phyloP scores from a whole-genome alignment of 1,284 basidiomycete genomes.

The Leccinum solheimii region DNA sequence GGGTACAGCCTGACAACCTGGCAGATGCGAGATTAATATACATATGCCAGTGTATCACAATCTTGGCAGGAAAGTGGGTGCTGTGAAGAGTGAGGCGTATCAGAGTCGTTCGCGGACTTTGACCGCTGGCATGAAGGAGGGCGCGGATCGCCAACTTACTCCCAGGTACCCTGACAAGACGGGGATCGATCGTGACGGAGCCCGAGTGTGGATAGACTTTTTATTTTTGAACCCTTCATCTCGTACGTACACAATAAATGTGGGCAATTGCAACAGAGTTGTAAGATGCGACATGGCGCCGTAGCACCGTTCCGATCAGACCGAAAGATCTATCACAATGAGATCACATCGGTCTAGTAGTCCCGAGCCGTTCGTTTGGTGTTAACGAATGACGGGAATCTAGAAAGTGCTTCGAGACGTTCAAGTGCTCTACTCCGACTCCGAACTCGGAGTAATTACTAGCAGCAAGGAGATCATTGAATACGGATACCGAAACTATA shows the following conservation, averaged over 20 bases:
- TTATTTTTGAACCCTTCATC: conserved; percentile 1
- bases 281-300: background rate
- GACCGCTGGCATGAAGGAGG: background rate
- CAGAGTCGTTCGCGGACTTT: conserved; percentile 17
- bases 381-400: background rate
- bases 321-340: background rate
- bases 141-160: conserved; percentile 23
- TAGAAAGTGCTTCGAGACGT: background rate
- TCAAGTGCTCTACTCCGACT: background rate
- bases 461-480: background rate
- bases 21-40: background rate
- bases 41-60: background rate
- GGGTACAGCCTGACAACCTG: background rate
- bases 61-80: background rate
- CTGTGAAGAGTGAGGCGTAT: background rate
- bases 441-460: background rate
- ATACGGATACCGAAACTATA: background rate
- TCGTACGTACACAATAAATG: background rate
- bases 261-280: background rate
- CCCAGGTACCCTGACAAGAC: background rate
- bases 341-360: background rate
- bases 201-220: background rate
- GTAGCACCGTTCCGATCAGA: background rate
- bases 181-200: conserved; percentile 3
- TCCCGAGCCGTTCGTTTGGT: background rate